Evolutionary conservation across 2,329 filamentous ascomycete genomes (phyloP).

Genomic region (Trichoderma simmonsii): DNA sequence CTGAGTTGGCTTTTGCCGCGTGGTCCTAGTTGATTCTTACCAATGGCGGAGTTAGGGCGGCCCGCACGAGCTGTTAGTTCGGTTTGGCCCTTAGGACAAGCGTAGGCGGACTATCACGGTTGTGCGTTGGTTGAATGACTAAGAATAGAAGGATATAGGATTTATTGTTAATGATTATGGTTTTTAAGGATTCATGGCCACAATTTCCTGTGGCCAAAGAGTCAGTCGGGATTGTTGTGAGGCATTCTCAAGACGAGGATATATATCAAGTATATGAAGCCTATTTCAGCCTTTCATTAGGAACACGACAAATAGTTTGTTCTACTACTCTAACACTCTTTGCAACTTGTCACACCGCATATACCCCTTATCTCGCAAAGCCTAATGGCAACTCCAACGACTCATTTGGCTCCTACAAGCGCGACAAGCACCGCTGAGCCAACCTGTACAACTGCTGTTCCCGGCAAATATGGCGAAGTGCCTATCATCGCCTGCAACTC

Average conservation of each 20-base stretch:
- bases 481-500: neutral
- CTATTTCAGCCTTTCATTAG: neutral
- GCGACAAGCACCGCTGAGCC: neutral
- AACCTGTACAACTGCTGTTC: constrained; percentile 1
- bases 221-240: neutral
- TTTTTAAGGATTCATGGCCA: neutral
- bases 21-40: neutral
- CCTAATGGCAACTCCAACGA: neutral
- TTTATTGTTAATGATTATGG: neutral
- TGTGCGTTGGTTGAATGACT: neutral
- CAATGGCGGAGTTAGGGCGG: neutral
- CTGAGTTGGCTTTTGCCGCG: constrained; percentile 14
- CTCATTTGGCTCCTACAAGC: neutral
- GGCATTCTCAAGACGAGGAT: neutral
- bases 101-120: neutral
- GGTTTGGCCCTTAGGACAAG: neutral
- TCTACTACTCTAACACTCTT: neutral
- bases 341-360: neutral
- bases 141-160: neutral
- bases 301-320: neutral
- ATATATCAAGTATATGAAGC: neutral
- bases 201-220: neutral
- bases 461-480: neutral
- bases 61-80: neutral
- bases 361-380: too few species aligned